Evolutionary conservation across 2,329 filamentous ascomycete genomes (phyloP).

Genomic region (Endothia cerciana): DNA sequence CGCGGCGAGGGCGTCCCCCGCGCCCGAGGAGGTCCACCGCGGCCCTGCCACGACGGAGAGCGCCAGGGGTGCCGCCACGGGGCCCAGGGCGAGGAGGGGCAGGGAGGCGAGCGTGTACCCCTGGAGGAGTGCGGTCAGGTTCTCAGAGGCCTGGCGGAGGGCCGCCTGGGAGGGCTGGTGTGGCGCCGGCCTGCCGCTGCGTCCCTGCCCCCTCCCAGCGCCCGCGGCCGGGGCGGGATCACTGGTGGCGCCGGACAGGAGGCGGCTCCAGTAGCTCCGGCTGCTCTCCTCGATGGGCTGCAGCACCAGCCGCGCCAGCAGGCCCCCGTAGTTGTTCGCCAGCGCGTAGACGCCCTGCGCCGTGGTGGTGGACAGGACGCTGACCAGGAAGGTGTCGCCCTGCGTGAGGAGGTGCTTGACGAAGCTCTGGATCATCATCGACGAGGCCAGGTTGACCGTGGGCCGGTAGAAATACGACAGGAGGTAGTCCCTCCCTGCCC

Average conservation of each 20-base stretch:
- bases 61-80: conserved; percentile 72
- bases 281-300: conserved; percentile 95
- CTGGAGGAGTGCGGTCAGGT: conserved; percentile 68
- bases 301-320: conserved; percentile 86
- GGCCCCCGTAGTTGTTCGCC: conserved; percentile 90
- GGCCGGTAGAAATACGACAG: conserved; percentile 68
- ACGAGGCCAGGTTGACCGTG: conserved; percentile 74
- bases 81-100: conserved; percentile 71
- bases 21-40: conserved; percentile 75
- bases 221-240: conserved; percentile 37
- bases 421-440: conserved; percentile 82
- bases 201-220: background rate
- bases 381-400: conserved; percentile 88
- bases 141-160: conserved; percentile 48
- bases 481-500: conserved; percentile 32
- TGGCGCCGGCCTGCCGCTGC: conserved; percentile 29
- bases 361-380: conserved; percentile 72
- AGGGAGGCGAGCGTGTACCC: conserved; percentile 77
- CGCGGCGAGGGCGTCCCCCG: conserved; percentile 71
- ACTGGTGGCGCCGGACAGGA: conserved; percentile 55
- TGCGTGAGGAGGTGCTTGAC: conserved; percentile 95
- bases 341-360: conserved; percentile 92
- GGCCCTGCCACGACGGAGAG: conserved; percentile 76
- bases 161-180: conserved; percentile 30
- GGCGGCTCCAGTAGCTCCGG: conserved; percentile 83